Percentiles rank a stretch among this genome's conserved stretches.
phyloP scores from a whole-genome alignment of 495 filamentous ascomycete genomes.

The Penicillium taxi region DNA sequence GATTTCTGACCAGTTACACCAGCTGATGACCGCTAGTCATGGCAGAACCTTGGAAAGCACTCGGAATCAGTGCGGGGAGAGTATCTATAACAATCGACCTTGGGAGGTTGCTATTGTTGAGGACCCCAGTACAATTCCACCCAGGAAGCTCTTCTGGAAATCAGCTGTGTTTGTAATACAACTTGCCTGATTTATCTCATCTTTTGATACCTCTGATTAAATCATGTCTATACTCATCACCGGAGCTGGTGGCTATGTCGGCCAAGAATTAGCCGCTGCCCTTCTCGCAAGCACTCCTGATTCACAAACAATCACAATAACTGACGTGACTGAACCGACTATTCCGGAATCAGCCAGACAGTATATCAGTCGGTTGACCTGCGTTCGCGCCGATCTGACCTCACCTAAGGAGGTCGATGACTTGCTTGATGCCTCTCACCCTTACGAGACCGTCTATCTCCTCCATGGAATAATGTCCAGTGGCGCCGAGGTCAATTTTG shows the following conservation, averaged over 20 bases:
- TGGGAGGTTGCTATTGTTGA: constrained; percentile 7
- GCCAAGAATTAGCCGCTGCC: constrained; percentile 55
- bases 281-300: constrained; percentile 48
- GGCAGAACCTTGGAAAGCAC: no score
- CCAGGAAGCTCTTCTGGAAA: no score
- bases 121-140: no score
- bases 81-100: background rate
- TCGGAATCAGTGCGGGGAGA: constrained; percentile 29
- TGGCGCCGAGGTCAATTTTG: constrained; percentile 66
- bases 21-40: no score
- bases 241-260: constrained; percentile 63
- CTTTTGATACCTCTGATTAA: constrained; percentile 4
- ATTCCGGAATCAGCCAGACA: constrained; percentile 42
- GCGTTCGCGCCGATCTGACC: constrained; percentile 56
- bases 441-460: constrained; percentile 59
- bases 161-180: no score
- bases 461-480: constrained; percentile 86
- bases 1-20: constrained; percentile 30
- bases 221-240: constrained; percentile 62
- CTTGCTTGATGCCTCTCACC: constrained; percentile 32
- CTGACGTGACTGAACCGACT: constrained; percentile 53
- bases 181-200: no score
- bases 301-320: constrained; percentile 49
- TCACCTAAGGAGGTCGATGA: constrained; percentile 49
- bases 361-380: constrained; percentile 36